A percentile compares a stretch with the other conserved stretches of the same genome.
phyloP scores from a whole-genome alignment of 306 rosid genomes.

The Castanea sativa region DNA sequence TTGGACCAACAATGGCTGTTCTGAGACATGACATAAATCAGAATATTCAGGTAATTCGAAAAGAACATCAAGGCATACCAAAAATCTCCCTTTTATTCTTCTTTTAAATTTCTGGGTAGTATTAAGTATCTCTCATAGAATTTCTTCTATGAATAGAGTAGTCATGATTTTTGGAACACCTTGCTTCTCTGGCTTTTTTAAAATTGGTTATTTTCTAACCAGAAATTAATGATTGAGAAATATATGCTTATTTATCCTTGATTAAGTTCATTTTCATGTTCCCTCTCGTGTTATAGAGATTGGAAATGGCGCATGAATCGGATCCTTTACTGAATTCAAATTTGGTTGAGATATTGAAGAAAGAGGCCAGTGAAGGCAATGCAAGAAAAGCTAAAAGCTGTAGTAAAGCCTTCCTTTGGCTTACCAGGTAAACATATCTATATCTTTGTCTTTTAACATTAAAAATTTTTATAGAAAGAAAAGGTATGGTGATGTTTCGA shows the following conservation, averaged over 20 bases:
- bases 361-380: conserved; percentile 54
- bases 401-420: conserved; percentile 83
- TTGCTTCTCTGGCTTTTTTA: background rate
- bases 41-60: conserved; percentile 65
- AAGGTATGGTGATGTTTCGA: background rate
- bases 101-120: background rate
- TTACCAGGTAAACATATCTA: conserved; percentile 55
- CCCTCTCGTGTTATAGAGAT: conserved; percentile 44
- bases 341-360: conserved; percentile 74
- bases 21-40: conserved; percentile 77
- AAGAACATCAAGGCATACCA: background rate
- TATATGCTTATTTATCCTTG: conserved; percentile 1
- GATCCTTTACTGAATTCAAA: conserved; percentile 57
- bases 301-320: conserved; percentile 63
- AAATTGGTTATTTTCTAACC: background rate
- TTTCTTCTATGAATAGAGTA: background rate
- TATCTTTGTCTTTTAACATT: background rate
- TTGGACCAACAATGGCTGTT: conserved; percentile 95
- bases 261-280: conserved; percentile 15
- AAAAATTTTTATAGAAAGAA: background rate
- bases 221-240: background rate
- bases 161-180: background rate
- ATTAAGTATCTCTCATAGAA: background rate
- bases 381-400: conserved; percentile 54
- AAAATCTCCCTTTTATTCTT: background rate